Percentiles rank a stretch among this genome's conserved stretches.
Conservation (phyloP, 2,329 filamentous ascomycete genomes). For the Alternaria ventricosa region DNA sequence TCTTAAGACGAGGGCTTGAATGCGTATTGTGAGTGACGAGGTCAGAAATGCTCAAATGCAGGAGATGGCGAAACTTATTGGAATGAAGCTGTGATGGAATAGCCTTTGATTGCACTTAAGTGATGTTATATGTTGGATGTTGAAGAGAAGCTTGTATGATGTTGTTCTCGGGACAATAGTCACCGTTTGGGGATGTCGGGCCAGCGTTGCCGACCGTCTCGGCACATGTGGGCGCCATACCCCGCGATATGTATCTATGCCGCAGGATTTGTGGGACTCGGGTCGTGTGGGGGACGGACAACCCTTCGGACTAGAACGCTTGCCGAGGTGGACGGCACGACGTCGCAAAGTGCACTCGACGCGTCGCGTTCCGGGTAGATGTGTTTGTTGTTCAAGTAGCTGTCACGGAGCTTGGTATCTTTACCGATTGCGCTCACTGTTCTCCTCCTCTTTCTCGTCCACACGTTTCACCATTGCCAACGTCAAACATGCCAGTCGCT, state of each 20-base stretch:
- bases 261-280: neutral
- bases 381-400: neutral
- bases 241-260: neutral
- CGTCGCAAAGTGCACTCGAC: neutral
- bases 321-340: neutral
- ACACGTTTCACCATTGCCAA: neutral
- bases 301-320: neutral
- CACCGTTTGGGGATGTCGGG: neutral
- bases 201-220: neutral
- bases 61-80: neutral
- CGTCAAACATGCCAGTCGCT: conserved; percentile 38
- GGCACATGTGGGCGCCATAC: conserved; percentile 1
- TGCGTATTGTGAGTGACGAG: neutral
- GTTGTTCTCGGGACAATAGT: neutral
- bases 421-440: neutral
- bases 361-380: neutral
- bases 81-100: neutral
- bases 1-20: neutral
- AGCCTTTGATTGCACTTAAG: neutral
- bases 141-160: neutral
- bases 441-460: neutral
- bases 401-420: neutral
- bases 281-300: neutral
- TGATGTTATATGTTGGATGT: neutral
- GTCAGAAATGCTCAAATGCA: neutral